A percentile compares a stretch with the other conserved stretches of the same genome.
These are phyloP conservation scores for Pholiota molesta DNA, from an alignment of 768 basidiomycete species.

Conservation along the genomic window DNA sequence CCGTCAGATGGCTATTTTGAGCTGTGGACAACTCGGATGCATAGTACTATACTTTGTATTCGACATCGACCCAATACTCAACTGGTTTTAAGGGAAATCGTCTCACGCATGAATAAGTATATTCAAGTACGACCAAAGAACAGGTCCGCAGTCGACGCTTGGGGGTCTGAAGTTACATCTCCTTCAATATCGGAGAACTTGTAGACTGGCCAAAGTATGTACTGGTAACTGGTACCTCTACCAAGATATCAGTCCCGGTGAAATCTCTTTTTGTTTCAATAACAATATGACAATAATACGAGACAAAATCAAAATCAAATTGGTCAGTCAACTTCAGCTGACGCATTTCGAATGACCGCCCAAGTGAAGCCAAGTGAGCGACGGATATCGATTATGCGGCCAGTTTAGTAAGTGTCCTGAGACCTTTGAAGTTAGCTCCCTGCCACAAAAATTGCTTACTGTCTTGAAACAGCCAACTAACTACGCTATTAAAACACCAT, in stretches of 20 bases:
- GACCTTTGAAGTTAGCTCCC: no score
- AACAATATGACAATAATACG: no score
- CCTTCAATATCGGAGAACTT: background rate
- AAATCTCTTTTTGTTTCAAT: no score
- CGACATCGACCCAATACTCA: background rate
- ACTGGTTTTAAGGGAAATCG: background rate
- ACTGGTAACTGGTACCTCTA: background rate
- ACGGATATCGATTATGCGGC: no score
- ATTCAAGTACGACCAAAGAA: background rate
- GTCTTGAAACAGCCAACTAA: no score
- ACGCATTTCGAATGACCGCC: background rate
- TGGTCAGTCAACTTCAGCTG: background rate
- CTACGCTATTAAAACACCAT: no score
- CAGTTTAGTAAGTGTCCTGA: background rate
- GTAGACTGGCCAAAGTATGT: background rate
- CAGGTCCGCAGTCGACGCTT: no score
- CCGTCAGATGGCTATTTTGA: background rate
- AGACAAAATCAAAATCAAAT: background rate
- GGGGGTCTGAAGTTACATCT: background rate
- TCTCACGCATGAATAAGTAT: background rate
- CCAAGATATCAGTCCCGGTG: no score
- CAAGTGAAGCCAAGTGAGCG: no score
- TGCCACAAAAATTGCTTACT: no score
- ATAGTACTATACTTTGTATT: background rate
- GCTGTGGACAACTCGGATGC: background rate